Conservation (phyloP, 495 filamentous ascomycete genomes). For the Penicillium longicatenatum region DNA sequence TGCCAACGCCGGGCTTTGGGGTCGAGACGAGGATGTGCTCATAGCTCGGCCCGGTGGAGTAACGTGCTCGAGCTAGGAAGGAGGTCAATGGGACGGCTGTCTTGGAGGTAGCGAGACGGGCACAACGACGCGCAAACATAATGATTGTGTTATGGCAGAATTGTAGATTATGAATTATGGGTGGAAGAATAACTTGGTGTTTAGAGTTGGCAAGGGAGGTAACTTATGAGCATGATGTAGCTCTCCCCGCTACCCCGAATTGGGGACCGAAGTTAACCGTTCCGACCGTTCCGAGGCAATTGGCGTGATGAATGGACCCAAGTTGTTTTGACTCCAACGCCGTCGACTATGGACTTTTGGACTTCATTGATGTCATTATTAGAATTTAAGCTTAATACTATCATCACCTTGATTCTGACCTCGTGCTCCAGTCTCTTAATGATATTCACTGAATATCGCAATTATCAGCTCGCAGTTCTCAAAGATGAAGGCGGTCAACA, state of each 20-base stretch:
- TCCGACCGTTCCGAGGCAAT: slow-evolving; percentile 16
- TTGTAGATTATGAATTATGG: background rate
- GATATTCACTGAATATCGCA: background rate
- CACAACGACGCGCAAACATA: slow-evolving; percentile 59
- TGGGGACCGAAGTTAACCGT: slow-evolving; percentile 33
- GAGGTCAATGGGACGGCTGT: slow-evolving; percentile 48
- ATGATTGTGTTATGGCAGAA: slow-evolving; percentile 12
- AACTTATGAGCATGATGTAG: slow-evolving; percentile 24
- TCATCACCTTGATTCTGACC: too few relatives aligned
- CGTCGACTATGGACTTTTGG: too few relatives aligned
- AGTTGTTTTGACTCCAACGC: too few relatives aligned
- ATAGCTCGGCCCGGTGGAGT: slow-evolving; percentile 66
- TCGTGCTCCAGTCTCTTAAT: background rate
- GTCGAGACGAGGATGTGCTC: slow-evolving; percentile 78
- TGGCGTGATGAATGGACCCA: background rate
- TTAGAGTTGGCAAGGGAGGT: slow-evolving; percentile 5
- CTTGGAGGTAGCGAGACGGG: slow-evolving; percentile 62
- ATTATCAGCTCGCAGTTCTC: background rate
- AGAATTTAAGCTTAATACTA: too few relatives aligned
- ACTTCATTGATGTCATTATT: too few relatives aligned
- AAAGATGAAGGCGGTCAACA: background rate
- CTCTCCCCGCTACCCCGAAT: slow-evolving; percentile 30
- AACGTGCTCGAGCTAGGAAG: slow-evolving; percentile 53
- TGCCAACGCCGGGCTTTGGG: slow-evolving; percentile 84
- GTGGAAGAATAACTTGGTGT: background rate